Evolutionary conservation across 202 grass and related monocot species (phyloP), one percentile per base, ranked within the genome.

Genomic region (Brachypodium distachyon): DNA sequence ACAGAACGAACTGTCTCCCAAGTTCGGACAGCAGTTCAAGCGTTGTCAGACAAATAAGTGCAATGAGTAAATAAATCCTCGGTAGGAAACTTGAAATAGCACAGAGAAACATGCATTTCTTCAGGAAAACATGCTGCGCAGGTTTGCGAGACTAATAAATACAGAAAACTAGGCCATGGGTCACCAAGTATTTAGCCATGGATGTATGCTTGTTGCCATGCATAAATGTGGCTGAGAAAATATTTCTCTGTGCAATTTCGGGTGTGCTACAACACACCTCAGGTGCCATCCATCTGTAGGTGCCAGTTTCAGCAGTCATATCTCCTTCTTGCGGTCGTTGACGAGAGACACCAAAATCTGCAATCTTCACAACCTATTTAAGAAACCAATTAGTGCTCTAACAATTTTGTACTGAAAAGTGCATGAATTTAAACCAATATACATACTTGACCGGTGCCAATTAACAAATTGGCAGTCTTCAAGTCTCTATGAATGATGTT

Each of bases 241-340:
- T 17, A 59, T 16, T n/a, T n/a, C n/a, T n/a, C n/a, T n/a, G n/a
- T n/a, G n/a, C n/a, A n/a, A n/a, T n/a, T n/a, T n/a, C n/a, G n/a
- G n/a, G n/a, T n/a, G n/a, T n/a, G 19, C 46, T 61, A 49, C 48
- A 77, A 77, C 67, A 46, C 52, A 98, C 95, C 95, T 98, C 95
- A 85, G 95, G 95, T 16, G 91, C 91, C 95, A 98, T 98, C 95
- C 95, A 98, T 65, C 95, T 87, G 57, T 98, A 98, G 33, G 95
- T 98, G 57, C 95, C 95, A 63, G 95, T 98, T 90, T 98, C 95
- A 59, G 89, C 91, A 78, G 95, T 98, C 95, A 98, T 98, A 7
- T 92, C 82, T 81, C 89, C 95, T 22, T 81, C 60, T 82, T 90
- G 69, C 81, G 80, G 77, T 69, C 59, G 77, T 27, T 83, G 16